Evolutionary conservation across 192 early-diverging fungal species (phyloP), one percentile per base, ranked within the genome.

Genomic region (Geosiphon pyriformis): DNA sequence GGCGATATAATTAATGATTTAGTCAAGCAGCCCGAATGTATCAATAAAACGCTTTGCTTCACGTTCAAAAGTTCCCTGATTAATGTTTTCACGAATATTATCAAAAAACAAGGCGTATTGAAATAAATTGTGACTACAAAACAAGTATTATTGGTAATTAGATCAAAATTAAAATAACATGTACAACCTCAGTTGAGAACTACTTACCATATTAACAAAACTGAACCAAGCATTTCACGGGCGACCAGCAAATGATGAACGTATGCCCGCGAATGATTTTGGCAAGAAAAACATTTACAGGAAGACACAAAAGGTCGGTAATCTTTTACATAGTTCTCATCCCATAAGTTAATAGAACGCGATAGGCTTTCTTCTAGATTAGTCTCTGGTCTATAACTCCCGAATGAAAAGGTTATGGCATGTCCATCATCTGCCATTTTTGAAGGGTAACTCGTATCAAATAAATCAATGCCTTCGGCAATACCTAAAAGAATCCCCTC

Each of bases 201-300:
- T 42, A n/a, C 17, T 26, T 76, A 84, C 83, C 78, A 78, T 83
- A 88, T 88, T 37, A 92, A 74, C 32, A 92, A 73, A 18, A 92
- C 87, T 0, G 81, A 81, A 18, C 81, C 89, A 47, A 92, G 75
- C 90, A 92, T 92, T 72, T 92, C 90, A 42, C 85, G 83, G 15
- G 88, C 78, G 35, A 74, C 78, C 50, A 89, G 67, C 56, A 92
- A 77, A 52, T 92, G 90, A 72, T 89, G 84, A 52, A 90, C 76
- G 66, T 90, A 92, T 7, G 88, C 82, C 46, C 87, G 81, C 31
- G 85, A 81, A 75, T 92, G 84, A 49, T 70, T 74, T 49, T 72
- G 76, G 66, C 90, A 92, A 20, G 87, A 74, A 54, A 83, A 82
- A 69, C 90, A 92, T 46, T 72, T 63, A 67, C 90, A 92, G 10